These are phyloP conservation scores for Blastobotrys illinoisensis DNA, from an alignment of 1,139 yeast genomes.

Conservation along the genomic window DNA sequence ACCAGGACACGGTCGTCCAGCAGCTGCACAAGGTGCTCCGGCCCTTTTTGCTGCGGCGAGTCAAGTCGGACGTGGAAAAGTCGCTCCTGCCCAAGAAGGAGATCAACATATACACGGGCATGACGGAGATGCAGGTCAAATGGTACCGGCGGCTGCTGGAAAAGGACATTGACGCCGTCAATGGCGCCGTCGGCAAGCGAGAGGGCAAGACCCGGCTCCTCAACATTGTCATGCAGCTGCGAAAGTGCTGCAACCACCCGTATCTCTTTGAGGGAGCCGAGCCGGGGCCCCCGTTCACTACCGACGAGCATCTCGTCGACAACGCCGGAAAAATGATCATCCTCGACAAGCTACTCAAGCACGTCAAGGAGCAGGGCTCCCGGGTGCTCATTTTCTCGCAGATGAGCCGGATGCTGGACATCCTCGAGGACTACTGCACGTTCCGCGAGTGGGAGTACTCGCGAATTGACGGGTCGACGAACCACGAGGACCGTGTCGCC, in stretches of 20 bases:
- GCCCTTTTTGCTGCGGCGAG: slow-evolving; percentile 85
- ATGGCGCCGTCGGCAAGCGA: slow-evolving; percentile 83
- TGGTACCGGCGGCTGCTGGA: slow-evolving; percentile 90
- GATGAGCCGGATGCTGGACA: slow-evolving; percentile 89
- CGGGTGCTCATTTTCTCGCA: slow-evolving; percentile 91
- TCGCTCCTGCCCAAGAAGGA: slow-evolving; percentile 87
- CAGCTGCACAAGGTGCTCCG: slow-evolving; percentile 86
- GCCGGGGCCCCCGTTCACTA: slow-evolving; percentile 97
- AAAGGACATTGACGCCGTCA: slow-evolving; percentile 94
- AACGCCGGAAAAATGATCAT: slow-evolving; percentile 90
- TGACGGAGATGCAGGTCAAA: slow-evolving; percentile 89
- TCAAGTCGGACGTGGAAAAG: slow-evolving; percentile 89
- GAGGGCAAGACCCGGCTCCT: slow-evolving; percentile 89
- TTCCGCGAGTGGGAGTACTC: slow-evolving; percentile 83
- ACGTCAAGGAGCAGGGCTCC: slow-evolving; percentile 72
- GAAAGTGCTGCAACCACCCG: slow-evolving; percentile 97
- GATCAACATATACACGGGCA: slow-evolving; percentile 82
- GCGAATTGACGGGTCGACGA: slow-evolving; percentile 92
- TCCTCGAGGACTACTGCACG: slow-evolving; percentile 86
- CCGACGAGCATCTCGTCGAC: slow-evolving; percentile 86
- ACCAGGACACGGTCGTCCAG: slow-evolving; percentile 62
- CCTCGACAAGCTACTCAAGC: slow-evolving; percentile 73
- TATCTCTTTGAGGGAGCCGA: slow-evolving; percentile 97
- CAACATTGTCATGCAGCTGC: slow-evolving; percentile 92
- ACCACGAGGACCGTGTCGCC: slow-evolving; percentile 86